These are phyloP conservation scores for Epichloe hybrida DNA, from an alignment of 2,329 filamentous ascomycete species.

Conservation along the genomic window DNA sequence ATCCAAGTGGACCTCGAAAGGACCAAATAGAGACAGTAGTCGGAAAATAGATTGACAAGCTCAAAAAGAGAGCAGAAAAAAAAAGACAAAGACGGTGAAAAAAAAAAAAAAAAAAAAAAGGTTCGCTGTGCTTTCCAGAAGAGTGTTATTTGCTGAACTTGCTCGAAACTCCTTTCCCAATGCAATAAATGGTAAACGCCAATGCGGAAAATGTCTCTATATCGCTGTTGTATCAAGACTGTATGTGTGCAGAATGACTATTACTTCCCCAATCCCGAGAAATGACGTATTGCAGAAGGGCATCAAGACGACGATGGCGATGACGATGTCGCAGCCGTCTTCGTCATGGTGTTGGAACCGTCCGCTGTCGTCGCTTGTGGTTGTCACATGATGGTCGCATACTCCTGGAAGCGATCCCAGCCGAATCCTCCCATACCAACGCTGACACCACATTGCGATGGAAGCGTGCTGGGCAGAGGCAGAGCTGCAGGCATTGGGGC, in stretches of 20 bases:
- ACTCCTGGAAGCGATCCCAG: conserved; percentile 78
- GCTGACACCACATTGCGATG: conserved; percentile 68
- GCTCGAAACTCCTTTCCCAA: conserved; percentile 27
- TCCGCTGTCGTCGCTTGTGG: conserved; percentile 34
- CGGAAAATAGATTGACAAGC: too few species aligned
- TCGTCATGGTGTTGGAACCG: conserved; percentile 31
- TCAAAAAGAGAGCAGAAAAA: conserved; percentile 13
- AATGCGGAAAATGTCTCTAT: conserved; percentile 21
- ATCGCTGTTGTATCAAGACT: conserved; percentile 21
- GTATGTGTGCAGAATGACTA: conserved; percentile 5
- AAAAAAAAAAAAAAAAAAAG: conserved; percentile 11
- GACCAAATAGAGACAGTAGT: background rate
- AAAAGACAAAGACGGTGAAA: conserved; percentile 7
- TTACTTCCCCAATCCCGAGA: background rate
- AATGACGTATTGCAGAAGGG: conserved; percentile 4
- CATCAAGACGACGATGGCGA: conserved; percentile 16
- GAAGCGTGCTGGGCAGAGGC: conserved; percentile 75
- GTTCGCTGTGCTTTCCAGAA: conserved; percentile 11
- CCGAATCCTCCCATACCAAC: conserved; percentile 60
- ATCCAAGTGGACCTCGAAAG: conserved; percentile 8
- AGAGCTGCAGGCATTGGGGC: conserved; percentile 57
- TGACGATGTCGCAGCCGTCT: conserved; percentile 7
- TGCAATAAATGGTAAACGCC: conserved; percentile 25
- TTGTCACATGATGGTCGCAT: conserved; percentile 77
- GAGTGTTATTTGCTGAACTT: conserved; percentile 24